Evolutionary conservation across 2,329 filamentous ascomycete species (phyloP).

Genomic region (Cercospora sp.): DNA sequence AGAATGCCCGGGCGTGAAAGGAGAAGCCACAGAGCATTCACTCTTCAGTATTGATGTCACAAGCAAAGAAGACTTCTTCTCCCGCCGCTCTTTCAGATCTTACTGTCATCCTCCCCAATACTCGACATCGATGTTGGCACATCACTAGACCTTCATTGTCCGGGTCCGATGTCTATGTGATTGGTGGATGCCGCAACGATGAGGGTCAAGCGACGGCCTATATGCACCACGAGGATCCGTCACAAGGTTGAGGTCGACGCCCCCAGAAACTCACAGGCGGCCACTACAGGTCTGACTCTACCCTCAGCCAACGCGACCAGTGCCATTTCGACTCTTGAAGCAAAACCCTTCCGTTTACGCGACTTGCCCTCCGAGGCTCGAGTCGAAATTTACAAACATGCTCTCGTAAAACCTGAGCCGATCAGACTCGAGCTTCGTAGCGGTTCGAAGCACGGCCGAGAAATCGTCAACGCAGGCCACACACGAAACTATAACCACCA

Average conservation of each 20-base stretch:
- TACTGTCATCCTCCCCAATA: neutral
- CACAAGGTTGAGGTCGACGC: neutral
- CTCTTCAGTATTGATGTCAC: neutral
- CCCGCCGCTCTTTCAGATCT: neutral
- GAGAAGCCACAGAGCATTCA: neutral
- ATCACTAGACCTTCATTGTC: neutral
- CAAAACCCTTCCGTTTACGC: neutral
- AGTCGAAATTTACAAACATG: neutral
- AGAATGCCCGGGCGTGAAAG: neutral
- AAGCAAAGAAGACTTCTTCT: neutral
- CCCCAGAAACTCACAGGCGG: neutral
- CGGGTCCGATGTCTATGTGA: neutral
- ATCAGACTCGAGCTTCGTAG: neutral
- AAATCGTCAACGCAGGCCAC: neutral
- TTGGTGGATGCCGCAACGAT: neutral
- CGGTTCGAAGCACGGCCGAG: neutral
- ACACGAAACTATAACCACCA: neutral
- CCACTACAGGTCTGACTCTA: too few relatives aligned
- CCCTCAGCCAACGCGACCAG: neutral
- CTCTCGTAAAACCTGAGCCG: neutral
- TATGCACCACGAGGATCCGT: neutral
- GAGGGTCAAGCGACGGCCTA: neutral
- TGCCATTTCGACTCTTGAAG: neutral
- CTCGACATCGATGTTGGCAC: neutral
- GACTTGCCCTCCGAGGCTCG: neutral